These are phyloP conservation scores for Boletellus deceptivus DNA, from an alignment of 1,284 basidiomycete species.

Conservation along the genomic window DNA sequence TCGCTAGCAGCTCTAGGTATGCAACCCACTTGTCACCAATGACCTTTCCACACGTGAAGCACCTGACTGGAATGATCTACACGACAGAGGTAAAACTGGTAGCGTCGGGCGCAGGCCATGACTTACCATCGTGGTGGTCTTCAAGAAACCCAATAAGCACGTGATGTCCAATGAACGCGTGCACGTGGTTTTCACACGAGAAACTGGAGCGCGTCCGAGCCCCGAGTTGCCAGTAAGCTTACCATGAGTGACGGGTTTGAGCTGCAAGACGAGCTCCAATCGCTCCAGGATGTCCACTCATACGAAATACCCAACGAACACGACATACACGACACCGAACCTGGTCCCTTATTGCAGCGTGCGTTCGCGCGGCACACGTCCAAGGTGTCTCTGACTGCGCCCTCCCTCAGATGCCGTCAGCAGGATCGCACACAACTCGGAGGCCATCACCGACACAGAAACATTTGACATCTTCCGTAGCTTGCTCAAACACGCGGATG, in stretches of 20 bases:
- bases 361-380: conserved; percentile 1
- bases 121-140: conserved; percentile 26
- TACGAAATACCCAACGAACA: conserved; percentile 51
- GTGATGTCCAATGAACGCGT: conserved; percentile 11
- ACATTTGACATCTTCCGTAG: conserved; percentile 80
- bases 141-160: conserved; percentile 4
- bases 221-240: conserved; percentile 3
- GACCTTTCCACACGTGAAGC: conserved; percentile 93
- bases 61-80: conserved; percentile 84
- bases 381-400: conserved; percentile 3
- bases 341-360: conserved; percentile 38
- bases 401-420: conserved; percentile 64
- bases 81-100: neutral
- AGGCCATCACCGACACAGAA: conserved; percentile 60
- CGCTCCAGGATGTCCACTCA: conserved; percentile 40
- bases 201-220: conserved; percentile 6
- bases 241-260: conserved; percentile 36
- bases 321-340: conserved; percentile 41
- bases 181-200: conserved; percentile 17
- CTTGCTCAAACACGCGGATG: conserved; percentile 67
- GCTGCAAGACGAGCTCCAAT: conserved; percentile 52
- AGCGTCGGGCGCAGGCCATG: neutral
- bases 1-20: conserved; percentile 77
- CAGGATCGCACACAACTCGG: conserved; percentile 68
- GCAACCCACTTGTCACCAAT: conserved; percentile 91